Evolutionary conservation across 2,329 filamentous ascomycete genomes (phyloP), one percentile per base, ranked within the genome.

Genomic region (Huntiella omanensis): DNA sequence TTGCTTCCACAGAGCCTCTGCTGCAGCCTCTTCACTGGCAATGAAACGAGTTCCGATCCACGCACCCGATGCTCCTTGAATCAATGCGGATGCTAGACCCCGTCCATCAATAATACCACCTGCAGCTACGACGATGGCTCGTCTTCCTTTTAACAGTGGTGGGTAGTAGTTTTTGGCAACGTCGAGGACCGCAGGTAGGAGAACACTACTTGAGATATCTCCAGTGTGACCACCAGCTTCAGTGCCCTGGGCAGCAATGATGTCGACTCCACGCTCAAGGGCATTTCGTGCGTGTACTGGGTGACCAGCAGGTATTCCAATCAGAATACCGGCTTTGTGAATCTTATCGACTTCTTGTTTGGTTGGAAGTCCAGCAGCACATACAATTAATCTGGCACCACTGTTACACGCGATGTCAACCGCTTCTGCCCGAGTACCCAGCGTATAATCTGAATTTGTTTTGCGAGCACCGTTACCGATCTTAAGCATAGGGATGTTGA

Each of bases 251-350:
- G 87, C 79, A 59, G 86, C 94, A 4, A 96, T 73, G 52, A 95
- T 79, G 62, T 96, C 88, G 7, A 93, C 85, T 38, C 88, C 88
- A 0, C 80, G 73, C 43, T 85, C 75, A 3, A 96, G 67, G 2
- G 87, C 87, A 65, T 95, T 95, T 59, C 80, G 73, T 1, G 87
- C 87, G 60, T 96, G 88, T 59, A 81, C 85, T 2, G 88, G 87
- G 55, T 87, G 83, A 0, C 88, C 88, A 15, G 95, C 86, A 87
- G 95, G 95, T 61, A 95, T 95, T 86, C 95, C 95, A 33, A 95
- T 70, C 49, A 92, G 59, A 36, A 96, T 82, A 0, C 82, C 83
- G 0, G 81, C 80, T 6, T 70, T 69, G 57, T 96, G 88, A 39
- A 96, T 68, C 40, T 76, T 66, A 54, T 83, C 76, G 48, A 95